Evolutionary conservation across 179 eudicot species (phyloP), one percentile per base, ranked within the genome.

Genomic region (Pouteria campechiana): DNA sequence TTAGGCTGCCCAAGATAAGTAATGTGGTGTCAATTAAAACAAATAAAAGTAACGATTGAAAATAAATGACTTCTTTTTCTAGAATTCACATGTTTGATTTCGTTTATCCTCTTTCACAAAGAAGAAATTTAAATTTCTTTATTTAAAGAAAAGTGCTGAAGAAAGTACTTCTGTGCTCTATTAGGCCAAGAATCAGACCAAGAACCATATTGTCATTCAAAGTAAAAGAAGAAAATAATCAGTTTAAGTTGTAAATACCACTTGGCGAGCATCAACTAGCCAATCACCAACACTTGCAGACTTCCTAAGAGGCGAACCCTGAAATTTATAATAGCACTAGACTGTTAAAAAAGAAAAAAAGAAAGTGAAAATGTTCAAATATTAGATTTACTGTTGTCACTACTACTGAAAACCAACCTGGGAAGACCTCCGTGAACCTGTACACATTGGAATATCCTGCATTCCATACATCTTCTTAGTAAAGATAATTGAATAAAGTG

Each of bases 281-380:
- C 98, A 90, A 32, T 73, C 86, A 27, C 96, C 96, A 36, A 90
- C 92, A 60, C 98, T 90, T 39, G 94, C 87, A 20, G 96, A 86
- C 73, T 87, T 90, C 68, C 82, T 76, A 20, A 90, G 58, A 13
- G 84, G 74, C 8, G 96, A 82, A 9, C 75, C 92, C 98, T 90
- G 60, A 13, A 58, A 57, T 52, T 41, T 37, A 67, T 37, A 55
- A 17, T 8, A 51, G 38, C 32, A 22, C 5, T 41, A 42, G 5
- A 55, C n/a, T n/a, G n/a, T n/a, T n/a, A n/a, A n/a, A n/a, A n/a
- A n/a, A n/a, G n/a, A n/a, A n/a, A n/a, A n/a, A n/a, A n/a, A n/a
- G n/a, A n/a, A 32, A 23, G 15, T 17, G 14, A 18, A 9, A 12
- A 31, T n/a, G 33, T 11, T 7, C 4, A 17, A 10, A 8, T 23